Percentiles rank a stretch among this genome's conserved stretches.
Evolutionary conservation across 257 asterid genomes (phyloP).

Genomic region (Vinca minor): DNA sequence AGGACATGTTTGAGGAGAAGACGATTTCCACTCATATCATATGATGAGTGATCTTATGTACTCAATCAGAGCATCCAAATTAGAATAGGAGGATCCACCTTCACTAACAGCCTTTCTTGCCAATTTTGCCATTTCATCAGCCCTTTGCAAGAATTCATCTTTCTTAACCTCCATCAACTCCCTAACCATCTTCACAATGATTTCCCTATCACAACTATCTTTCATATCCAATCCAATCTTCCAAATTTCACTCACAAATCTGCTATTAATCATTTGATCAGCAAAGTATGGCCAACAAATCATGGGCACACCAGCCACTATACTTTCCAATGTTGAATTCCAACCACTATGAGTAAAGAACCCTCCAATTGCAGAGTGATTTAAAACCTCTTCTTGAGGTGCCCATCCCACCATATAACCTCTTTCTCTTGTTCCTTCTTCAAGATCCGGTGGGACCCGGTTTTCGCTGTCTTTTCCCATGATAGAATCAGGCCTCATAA

Average conservation of each 20-base stretch:
- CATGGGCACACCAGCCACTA: constrained; percentile 31
- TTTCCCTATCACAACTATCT: constrained; percentile 34
- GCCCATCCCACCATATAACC: constrained; percentile 28
- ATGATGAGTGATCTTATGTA: not conserved
- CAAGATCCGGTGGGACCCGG: constrained; percentile 13
- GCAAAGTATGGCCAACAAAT: constrained; percentile 30
- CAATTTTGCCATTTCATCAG: constrained; percentile 20
- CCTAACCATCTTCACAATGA: constrained; percentile 32
- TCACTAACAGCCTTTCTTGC: constrained; percentile 27
- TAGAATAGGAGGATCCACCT: constrained; percentile 37
- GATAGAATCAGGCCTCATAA: constrained; percentile 18
- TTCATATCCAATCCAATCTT: constrained; percentile 53
- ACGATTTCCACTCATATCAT: too few species aligned
- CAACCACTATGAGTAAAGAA: constrained; percentile 32
- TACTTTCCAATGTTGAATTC: constrained; percentile 29
- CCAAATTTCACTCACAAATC: constrained; percentile 53
- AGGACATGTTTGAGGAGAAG: too few species aligned
- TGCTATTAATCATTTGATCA: constrained; percentile 39
- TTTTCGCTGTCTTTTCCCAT: not conserved
- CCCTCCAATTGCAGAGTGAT: constrained; percentile 21
- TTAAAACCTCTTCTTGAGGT: constrained; percentile 23
- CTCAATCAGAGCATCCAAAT: constrained; percentile 20
- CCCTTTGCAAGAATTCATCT: constrained; percentile 29
- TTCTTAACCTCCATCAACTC: constrained; percentile 36
- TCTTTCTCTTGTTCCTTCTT: constrained; percentile 9